Evolutionary conservation across 2,329 filamentous ascomycete species (phyloP).

Genomic region (Pezicula radicicola): DNA sequence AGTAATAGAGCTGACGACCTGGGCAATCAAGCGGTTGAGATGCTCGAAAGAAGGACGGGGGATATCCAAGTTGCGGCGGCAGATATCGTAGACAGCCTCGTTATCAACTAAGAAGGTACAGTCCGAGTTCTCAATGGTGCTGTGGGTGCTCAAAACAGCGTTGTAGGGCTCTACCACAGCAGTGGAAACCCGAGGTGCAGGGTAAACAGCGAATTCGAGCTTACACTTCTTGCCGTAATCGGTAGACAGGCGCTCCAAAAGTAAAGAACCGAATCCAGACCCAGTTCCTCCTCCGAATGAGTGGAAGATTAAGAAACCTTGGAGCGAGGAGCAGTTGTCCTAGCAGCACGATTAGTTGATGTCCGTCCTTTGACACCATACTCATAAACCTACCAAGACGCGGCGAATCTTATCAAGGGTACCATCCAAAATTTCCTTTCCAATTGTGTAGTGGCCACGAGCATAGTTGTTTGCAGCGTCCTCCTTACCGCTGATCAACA

Average conservation of each 20-base stretch:
- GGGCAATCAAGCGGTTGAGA: slow-evolving; percentile 63
- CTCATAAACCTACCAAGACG: slow-evolving; percentile 47
- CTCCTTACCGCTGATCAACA: slow-evolving; percentile 65
- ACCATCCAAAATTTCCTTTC: slow-evolving; percentile 62
- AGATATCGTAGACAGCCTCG: slow-evolving; percentile 67
- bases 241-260: slow-evolving; percentile 60
- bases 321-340: slow-evolving; percentile 65
- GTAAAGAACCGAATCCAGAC: slow-evolving; percentile 62
- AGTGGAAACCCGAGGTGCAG: slow-evolving; percentile 60
- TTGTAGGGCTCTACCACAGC: slow-evolving; percentile 70
- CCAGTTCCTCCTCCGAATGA: slow-evolving; percentile 67
- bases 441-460: slow-evolving; percentile 66
- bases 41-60: slow-evolving; percentile 62
- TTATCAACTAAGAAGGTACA: slow-evolving; percentile 69
- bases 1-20: slow-evolving; percentile 66
- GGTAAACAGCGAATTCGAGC: slow-evolving; percentile 65
- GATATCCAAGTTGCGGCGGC: slow-evolving; percentile 61
- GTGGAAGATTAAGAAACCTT: slow-evolving; percentile 68
- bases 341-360: slow-evolving; percentile 7
- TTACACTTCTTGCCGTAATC: slow-evolving; percentile 69
- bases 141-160: slow-evolving; percentile 52
- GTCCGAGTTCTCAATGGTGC: slow-evolving; percentile 66
- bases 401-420: slow-evolving; percentile 64
- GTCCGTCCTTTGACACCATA: neutral
- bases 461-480: slow-evolving; percentile 70